These are phyloP conservation scores for Penicillium sp. DNA, from an alignment of 2,329 filamentous ascomycete species.

Conservation along the genomic window DNA sequence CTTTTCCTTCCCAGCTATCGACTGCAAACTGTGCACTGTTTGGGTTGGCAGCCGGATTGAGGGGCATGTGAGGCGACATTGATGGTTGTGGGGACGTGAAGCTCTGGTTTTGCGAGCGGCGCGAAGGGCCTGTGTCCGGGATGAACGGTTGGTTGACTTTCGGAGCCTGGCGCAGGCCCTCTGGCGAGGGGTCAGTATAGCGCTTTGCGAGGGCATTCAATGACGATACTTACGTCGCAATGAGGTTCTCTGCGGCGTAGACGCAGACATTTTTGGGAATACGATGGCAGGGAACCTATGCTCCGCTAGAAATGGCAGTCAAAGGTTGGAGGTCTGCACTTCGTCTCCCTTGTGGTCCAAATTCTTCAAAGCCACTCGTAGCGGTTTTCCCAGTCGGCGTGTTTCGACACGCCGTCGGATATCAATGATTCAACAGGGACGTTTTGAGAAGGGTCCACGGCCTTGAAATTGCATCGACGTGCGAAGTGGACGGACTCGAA, in stretches of 20 bases:
- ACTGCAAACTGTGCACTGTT: conserved; percentile 31
- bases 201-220: background rate
- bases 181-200: conserved; percentile 24
- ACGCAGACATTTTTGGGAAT: conserved; percentile 18
- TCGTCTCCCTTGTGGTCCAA: too few relatives aligned
- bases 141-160: conserved; percentile 42
- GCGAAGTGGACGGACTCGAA: background rate
- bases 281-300: too few relatives aligned
- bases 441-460: too few relatives aligned
- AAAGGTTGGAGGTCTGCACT: too few relatives aligned
- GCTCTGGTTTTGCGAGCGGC: conserved; percentile 33
- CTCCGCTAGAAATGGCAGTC: too few relatives aligned
- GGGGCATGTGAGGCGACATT: conserved; percentile 22
- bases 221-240: conserved; percentile 21
- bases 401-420: too few relatives aligned
- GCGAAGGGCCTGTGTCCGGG: conserved; percentile 38
- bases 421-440: too few relatives aligned
- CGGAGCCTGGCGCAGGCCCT: conserved; percentile 41
- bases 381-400: too few relatives aligned
- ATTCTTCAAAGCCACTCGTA: too few relatives aligned
- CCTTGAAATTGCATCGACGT: background rate
- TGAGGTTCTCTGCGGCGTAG: conserved; percentile 25
- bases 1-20: conserved; percentile 40
- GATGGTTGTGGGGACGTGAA: conserved; percentile 36
- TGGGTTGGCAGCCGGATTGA: conserved; percentile 32